Evolutionary conservation across 345 rosid species (phyloP).

Genomic region (Citrus australasica): DNA sequence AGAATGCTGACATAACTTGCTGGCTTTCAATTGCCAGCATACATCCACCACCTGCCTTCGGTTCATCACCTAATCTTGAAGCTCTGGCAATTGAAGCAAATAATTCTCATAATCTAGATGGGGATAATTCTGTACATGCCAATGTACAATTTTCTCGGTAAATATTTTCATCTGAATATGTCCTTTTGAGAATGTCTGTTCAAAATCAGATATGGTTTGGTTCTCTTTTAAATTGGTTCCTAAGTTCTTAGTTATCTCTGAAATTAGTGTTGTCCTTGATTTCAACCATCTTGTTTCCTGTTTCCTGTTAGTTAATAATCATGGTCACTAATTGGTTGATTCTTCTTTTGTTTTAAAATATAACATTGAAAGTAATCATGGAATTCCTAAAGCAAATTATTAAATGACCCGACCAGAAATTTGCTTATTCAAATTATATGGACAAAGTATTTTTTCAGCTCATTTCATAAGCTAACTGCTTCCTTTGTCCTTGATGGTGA

Average conservation of each 20-base stretch:
- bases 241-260: background rate
- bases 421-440: background rate
- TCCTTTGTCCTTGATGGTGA: background rate
- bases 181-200: background rate
- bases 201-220: background rate
- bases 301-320: background rate
- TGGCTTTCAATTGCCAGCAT: conserved; percentile 52
- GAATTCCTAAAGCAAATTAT: background rate
- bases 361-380: background rate
- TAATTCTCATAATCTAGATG: conserved; percentile 46
- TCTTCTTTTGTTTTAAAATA: background rate
- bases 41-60: conserved; percentile 98
- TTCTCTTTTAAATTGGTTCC: background rate
- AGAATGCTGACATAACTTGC: conserved; percentile 14
- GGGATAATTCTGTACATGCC: conserved; percentile 73
- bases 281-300: background rate
- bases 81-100: conserved; percentile 74
- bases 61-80: conserved; percentile 94
- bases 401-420: background rate
- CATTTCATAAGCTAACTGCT: background rate
- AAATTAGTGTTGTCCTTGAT: background rate
- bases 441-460: background rate
- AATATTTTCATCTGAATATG: conserved; percentile 12
- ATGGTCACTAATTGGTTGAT: background rate
- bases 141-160: conserved; percentile 68